Evolutionary conservation across 352 stramenopile genomes (phyloP).

Genomic region (Paralagenidium karlingii): DNA sequence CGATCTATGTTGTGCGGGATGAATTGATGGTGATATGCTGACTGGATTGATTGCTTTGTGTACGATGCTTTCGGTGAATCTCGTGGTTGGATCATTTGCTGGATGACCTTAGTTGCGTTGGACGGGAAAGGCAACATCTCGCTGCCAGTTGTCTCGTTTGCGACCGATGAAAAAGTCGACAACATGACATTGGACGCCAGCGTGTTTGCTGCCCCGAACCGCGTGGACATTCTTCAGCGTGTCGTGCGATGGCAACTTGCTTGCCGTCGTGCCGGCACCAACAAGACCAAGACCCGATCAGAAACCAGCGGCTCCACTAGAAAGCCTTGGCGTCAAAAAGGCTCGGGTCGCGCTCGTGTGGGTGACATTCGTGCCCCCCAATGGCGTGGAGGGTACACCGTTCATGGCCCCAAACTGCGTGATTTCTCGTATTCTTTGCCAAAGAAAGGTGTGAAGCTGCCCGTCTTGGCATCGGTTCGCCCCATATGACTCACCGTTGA

Average conservation of each 20-base stretch:
- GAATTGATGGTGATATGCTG: too few relatives aligned
- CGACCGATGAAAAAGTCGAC: constrained; percentile 21
- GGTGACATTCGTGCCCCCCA: constrained; percentile 75
- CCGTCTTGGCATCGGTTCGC: not conserved
- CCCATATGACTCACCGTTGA: not conserved
- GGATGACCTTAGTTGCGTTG: constrained; percentile 31
- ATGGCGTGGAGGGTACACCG: constrained; percentile 75
- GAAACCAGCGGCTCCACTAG: constrained; percentile 80
- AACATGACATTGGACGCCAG: constrained; percentile 45
- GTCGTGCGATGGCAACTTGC: constrained; percentile 83
- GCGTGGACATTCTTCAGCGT: constrained; percentile 79
- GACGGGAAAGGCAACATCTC: constrained; percentile 39
- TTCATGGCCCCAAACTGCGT: constrained; percentile 73
- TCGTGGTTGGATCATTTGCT: constrained; percentile 1
- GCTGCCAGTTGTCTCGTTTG: constrained; percentile 54
- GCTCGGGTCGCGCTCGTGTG: constrained; percentile 72
- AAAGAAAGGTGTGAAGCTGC: constrained; percentile 38
- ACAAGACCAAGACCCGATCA: constrained; percentile 83
- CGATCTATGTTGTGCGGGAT: too few relatives aligned
- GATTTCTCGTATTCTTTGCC: constrained; percentile 81
- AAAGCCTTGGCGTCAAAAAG: constrained; percentile 85
- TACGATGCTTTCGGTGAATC: too few relatives aligned
- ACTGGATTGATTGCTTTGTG: not conserved
- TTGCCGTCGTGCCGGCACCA: constrained; percentile 67
- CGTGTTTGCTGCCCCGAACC: constrained; percentile 64